These are phyloP conservation scores for Bipolaris victoriae DNA, from an alignment of 2,329 filamentous ascomycete genomes.

Conservation along the genomic window DNA sequence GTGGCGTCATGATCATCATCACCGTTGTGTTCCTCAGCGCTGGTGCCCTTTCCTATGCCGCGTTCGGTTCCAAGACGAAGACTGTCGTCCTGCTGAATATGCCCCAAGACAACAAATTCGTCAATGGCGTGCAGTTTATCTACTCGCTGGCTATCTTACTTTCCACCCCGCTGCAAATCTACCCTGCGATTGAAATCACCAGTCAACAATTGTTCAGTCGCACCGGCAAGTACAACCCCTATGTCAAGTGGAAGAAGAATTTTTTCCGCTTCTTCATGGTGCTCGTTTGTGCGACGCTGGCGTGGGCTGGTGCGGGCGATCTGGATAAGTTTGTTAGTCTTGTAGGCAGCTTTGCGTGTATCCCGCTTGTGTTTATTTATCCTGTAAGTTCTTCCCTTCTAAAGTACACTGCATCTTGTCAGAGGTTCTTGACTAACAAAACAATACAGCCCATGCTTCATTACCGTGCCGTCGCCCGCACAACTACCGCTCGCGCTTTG, in stretches of 20 bases:
- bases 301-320: constrained; percentile 90
- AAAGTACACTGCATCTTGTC: too few species aligned
- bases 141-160: constrained; percentile 98
- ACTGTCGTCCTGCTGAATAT: constrained; percentile 96
- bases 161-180: constrained; percentile 94
- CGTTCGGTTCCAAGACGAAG: constrained; percentile 92
- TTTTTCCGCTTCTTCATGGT: constrained; percentile 93
- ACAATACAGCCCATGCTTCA: constrained; percentile 80
- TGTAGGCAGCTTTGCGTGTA: constrained; percentile 96
- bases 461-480: constrained; percentile 77
- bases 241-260: constrained; percentile 99
- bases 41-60: constrained; percentile 92
- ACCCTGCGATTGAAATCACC: constrained; percentile 95
- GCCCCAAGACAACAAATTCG: constrained; percentile 91
- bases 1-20: constrained; percentile 92
- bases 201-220: constrained; percentile 92
- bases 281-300: constrained; percentile 81
- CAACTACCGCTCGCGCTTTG: constrained; percentile 67
- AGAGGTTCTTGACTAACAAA: too few species aligned
- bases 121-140: constrained; percentile 94
- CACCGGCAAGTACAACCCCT: constrained; percentile 96
- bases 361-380: constrained; percentile 96
- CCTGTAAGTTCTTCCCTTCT: constrained; percentile 71
- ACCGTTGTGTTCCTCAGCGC: constrained; percentile 88
- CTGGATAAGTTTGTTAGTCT: constrained; percentile 97